Evolutionary conservation across 2,329 filamentous ascomycete genomes (phyloP), one percentile per base, ranked within the genome.

Genomic region (Colletotrichum eleusines): DNA sequence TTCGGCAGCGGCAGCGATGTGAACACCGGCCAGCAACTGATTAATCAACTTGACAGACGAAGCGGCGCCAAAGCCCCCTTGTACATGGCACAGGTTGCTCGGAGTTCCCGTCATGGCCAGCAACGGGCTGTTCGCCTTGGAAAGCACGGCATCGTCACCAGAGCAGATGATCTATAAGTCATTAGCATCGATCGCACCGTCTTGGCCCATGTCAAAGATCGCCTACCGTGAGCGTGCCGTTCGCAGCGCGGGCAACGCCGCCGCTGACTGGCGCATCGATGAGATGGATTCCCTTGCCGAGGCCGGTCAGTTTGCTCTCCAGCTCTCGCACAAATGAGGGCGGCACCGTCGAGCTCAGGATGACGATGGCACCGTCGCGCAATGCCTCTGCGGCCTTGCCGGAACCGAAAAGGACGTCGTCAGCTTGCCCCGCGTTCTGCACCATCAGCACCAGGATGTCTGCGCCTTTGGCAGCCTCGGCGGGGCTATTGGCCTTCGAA

Each of bases 31-130:
- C 51, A 90, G 84, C 5, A 89, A 82, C 73, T 89, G 86, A 75
- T 89, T 86, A 60, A 89, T 84, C 58, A 89, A 84, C 74, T 89
- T 89, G 74, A 88, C 85, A 26, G 88, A 88, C 12, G 84, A 87
- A 5, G 86, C 87, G 5, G 82, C 82, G 33, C 85, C 85, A 57
- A 88, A 80, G 1, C 83, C 86, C 2, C 87, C 87, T 18, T 81
- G 77, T 11, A 89, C 84, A 23, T 83, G 80, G 75, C 86, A 87
- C 12, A 81, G 71, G 59, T 80, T 81, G 64, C 65, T 76, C 0
- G 74, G 59, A 5, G 61, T 67, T 23, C 79, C 78, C 6, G 80
- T 76, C 77, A 82, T 78, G 40, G 79, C 78, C 5, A 76, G 65
- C 5, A 82, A 72, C 0, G 78, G 71, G n/a, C 73, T 54, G 28